Percentiles rank a stretch among this genome's conserved stretches.
phyloP scores from a whole-genome alignment of 2,329 filamentous ascomycete genomes.

The Zasmidium angulare region DNA sequence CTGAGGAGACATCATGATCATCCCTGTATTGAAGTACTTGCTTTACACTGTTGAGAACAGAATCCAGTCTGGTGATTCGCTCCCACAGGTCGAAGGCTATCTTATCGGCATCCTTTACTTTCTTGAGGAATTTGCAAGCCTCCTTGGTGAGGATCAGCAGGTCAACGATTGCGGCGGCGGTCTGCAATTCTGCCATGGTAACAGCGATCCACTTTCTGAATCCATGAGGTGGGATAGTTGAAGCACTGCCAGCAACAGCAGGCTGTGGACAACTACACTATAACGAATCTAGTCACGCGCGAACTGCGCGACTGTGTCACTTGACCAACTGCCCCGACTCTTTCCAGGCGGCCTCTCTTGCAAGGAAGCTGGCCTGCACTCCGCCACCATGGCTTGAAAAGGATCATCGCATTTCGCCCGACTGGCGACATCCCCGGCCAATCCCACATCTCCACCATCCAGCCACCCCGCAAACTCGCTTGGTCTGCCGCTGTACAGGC shows the following conservation, averaged over 20 bases:
- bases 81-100: slow-evolving; percentile 20
- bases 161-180: slow-evolving; percentile 20
- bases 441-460: background rate
- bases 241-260: slow-evolving; percentile 2
- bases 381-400: slow-evolving; percentile 2
- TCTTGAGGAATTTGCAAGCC: slow-evolving; percentile 20
- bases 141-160: slow-evolving; percentile 18
- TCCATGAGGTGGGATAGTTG: background rate
- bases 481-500: background rate
- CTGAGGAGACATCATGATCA: background rate
- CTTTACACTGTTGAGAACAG: slow-evolving; percentile 19
- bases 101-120: slow-evolving; percentile 23
- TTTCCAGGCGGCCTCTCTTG: background rate
- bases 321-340: background rate
- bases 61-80: slow-evolving; percentile 14
- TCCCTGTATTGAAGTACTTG: slow-evolving; percentile 15
- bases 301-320: background rate
- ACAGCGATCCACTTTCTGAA: background rate
- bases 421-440: background rate
- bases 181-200: slow-evolving; percentile 20
- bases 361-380: background rate
- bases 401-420: background rate
- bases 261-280: background rate
- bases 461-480: background rate
- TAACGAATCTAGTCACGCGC: background rate